Evolutionary conservation across 768 basidiomycete genomes (phyloP).

Genomic region (Kwoniella pini): DNA sequence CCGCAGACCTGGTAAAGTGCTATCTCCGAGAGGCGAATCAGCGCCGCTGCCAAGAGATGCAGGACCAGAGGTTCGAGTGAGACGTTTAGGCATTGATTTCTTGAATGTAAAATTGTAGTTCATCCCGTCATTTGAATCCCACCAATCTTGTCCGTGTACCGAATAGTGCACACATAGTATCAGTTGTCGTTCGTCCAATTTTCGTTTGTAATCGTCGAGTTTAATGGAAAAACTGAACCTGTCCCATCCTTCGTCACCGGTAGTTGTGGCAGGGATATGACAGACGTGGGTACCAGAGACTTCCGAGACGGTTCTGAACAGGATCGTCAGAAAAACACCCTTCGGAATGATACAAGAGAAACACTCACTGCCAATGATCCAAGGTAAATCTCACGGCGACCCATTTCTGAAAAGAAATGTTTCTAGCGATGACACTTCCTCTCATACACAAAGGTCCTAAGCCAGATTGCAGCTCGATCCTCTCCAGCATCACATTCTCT

Average conservation of each 20-base stretch:
- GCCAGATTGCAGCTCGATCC: slow-evolving; percentile 51
- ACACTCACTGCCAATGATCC: slow-evolving; percentile 76
- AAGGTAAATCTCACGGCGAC: slow-evolving; percentile 87
- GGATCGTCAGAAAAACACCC: slow-evolving; percentile 11
- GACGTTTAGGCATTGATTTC: slow-evolving; percentile 27
- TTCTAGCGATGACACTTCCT: slow-evolving; percentile 76
- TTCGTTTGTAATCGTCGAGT: slow-evolving; percentile 53
- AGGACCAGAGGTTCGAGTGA: slow-evolving; percentile 28
- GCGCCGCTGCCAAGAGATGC: slow-evolving; percentile 9
- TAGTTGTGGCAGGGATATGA: slow-evolving; percentile 49
- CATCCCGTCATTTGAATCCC: slow-evolving; percentile 52
- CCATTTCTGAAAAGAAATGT: slow-evolving; percentile 83
- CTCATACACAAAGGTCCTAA: slow-evolving; percentile 59
- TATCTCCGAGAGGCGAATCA: neutral
- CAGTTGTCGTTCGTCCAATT: slow-evolving; percentile 51
- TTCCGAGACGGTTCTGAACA: slow-evolving; percentile 50
- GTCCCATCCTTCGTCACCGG: slow-evolving; percentile 54
- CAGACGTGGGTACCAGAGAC: slow-evolving; percentile 48
- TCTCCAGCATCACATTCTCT: slow-evolving; percentile 57
- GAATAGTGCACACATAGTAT: slow-evolving; percentile 53
- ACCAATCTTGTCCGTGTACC: slow-evolving; percentile 52
- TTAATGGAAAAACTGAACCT: slow-evolving; percentile 54
- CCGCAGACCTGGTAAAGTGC: slow-evolving; percentile 36
- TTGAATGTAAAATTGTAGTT: slow-evolving; percentile 55
- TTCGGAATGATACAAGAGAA: neutral